Percentiles rank a stretch among this genome's conserved stretches.
Evolutionary conservation across 2,329 filamentous ascomycete species (phyloP).

Genomic region (Aspergillus ustus): DNA sequence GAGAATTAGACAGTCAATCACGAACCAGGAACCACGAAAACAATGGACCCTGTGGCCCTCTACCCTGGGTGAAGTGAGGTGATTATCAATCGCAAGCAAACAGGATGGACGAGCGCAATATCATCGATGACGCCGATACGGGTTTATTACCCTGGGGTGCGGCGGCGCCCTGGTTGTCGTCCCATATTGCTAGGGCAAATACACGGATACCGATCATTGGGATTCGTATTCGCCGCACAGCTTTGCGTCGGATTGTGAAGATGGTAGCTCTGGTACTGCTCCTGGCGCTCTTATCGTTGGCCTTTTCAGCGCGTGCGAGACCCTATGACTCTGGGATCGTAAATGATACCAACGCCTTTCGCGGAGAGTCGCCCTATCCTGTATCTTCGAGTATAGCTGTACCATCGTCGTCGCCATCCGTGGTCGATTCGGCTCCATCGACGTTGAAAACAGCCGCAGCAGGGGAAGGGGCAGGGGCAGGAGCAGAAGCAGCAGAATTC

Average conservation of each 20-base stretch:
- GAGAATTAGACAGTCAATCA: background rate
- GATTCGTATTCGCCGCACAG: background rate
- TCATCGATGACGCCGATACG: background rate
- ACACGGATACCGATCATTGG: background rate
- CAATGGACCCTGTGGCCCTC: slow-evolving; percentile 7
- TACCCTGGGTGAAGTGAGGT: background rate
- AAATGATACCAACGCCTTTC: background rate
- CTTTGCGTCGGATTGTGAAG: slow-evolving; percentile 15
- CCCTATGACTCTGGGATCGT: background rate
- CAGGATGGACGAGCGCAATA: background rate
- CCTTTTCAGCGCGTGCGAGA: background rate
- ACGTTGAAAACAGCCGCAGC: background rate
- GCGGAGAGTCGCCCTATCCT: background rate
- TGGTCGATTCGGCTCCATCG: too few species aligned
- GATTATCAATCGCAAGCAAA: background rate
- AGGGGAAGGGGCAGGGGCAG: background rate
- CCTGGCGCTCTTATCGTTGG: slow-evolving; percentile 5
- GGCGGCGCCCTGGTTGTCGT: background rate
- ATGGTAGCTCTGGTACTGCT: slow-evolving; percentile 11
- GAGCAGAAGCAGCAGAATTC: background rate
- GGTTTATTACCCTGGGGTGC: background rate
- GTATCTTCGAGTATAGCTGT: background rate
- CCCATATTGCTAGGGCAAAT: background rate
- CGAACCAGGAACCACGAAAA: background rate
- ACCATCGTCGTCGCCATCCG: background rate